Evolutionary conservation across 2,329 filamentous ascomycete genomes (phyloP).

Genomic region (Scytalidium sp.): DNA sequence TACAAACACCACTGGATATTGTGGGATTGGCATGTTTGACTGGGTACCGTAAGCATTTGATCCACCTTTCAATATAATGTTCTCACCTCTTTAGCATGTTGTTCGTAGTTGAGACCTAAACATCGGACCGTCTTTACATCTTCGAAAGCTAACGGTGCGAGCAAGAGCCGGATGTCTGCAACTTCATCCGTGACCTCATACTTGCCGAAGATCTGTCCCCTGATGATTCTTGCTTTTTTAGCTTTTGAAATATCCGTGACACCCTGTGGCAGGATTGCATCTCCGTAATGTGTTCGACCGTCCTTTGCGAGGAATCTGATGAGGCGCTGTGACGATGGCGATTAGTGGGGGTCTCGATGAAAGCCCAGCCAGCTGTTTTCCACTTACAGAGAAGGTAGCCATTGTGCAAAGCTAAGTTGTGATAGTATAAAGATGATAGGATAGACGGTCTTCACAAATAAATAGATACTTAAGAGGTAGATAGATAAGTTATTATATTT

Average conservation of each 20-base stretch:
- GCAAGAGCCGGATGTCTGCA: constrained; percentile 52
- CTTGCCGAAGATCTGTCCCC: constrained; percentile 63
- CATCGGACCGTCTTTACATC: constrained; percentile 67
- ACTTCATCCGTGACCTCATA: constrained; percentile 62
- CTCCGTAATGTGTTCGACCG: constrained; percentile 68
- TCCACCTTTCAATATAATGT: background rate
- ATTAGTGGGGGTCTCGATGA: constrained; percentile 5
- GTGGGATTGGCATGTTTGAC: constrained; percentile 65
- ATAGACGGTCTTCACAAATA: background rate
- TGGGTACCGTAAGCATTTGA: constrained; percentile 18
- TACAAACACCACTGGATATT: constrained; percentile 70
- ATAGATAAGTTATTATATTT: constrained; percentile 3
- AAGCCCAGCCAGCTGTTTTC: background rate
- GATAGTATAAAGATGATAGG: background rate
- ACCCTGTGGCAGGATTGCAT: constrained; percentile 65
- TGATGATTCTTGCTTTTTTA: constrained; percentile 58
- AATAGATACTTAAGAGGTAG: background rate
- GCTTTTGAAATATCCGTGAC: constrained; percentile 58
- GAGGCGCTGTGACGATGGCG: constrained; percentile 50
- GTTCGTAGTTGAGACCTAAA: constrained; percentile 68
- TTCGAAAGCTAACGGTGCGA: constrained; percentile 60
- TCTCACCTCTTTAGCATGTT: constrained; percentile 65
- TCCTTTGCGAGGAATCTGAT: constrained; percentile 72
- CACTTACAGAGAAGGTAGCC: constrained; percentile 44
- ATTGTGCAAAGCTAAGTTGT: constrained; percentile 24